Percentiles rank a stretch among this genome's conserved stretches.
Evolutionary conservation across 2,329 filamentous ascomycete species (phyloP).

Genomic region (Paraconiothyrium sp.): DNA sequence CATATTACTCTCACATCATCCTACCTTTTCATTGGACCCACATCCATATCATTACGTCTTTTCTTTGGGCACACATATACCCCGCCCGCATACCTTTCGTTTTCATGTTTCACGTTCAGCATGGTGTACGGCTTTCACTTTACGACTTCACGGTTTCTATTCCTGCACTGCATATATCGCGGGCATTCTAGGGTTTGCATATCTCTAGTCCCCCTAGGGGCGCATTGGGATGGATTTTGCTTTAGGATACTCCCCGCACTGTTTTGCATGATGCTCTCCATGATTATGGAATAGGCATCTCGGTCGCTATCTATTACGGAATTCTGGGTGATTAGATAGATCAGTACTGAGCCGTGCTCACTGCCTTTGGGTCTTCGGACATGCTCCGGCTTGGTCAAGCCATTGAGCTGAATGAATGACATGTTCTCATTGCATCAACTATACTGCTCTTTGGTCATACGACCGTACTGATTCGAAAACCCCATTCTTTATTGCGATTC

Average conservation of each 20-base stretch:
- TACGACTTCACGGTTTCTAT: conserved; percentile 28
- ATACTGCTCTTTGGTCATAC: background rate
- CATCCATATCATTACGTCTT: background rate
- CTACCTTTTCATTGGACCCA: background rate
- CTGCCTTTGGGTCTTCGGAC: background rate
- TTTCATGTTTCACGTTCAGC: conserved; percentile 23
- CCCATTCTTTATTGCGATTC: too few species aligned
- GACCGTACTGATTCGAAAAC: too few species aligned
- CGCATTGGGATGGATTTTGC: conserved; percentile 12
- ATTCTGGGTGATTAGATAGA: background rate
- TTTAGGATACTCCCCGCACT: conserved; percentile 8
- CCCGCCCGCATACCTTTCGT: conserved; percentile 16
- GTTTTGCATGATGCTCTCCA: conserved; percentile 13
- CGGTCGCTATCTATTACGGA: background rate
- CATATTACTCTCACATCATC: conserved; percentile 3
- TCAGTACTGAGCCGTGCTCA: conserved; percentile 4
- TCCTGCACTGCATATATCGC: conserved; percentile 33
- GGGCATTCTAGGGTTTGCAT: conserved; percentile 25
- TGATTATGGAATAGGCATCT: conserved; percentile 14
- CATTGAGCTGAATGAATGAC: conserved; percentile 9
- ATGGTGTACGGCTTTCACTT: conserved; percentile 35
- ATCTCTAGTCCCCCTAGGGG: conserved; percentile 12
- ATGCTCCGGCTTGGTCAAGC: conserved; percentile 8
- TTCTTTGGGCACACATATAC: conserved; percentile 13
- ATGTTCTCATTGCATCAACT: background rate